Percentiles rank a stretch among this genome's conserved stretches.
Evolutionary conservation across 1,284 basidiomycete genomes (phyloP).

Genomic region (Moesziomyces sp.): DNA sequence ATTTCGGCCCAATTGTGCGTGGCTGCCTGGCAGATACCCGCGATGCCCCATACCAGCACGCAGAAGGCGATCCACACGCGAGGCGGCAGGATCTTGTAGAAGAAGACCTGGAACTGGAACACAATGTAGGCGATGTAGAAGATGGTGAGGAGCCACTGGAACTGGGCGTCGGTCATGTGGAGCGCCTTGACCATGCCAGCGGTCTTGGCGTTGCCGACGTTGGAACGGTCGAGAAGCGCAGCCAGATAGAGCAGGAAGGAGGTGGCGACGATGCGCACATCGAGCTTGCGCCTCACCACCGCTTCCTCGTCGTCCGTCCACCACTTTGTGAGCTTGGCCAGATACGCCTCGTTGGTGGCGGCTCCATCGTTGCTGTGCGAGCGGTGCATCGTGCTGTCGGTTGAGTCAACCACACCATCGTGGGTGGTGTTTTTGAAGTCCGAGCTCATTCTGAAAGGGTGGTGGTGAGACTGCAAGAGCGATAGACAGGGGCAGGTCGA

Average conservation of each 20-base stretch:
- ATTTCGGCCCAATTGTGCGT: constrained; percentile 52
- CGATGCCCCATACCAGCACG: constrained; percentile 57
- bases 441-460: constrained; percentile 3
- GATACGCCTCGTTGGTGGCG: constrained; percentile 6
- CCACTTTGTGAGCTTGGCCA: constrained; percentile 42
- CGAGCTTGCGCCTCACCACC: constrained; percentile 45
- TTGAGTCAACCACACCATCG: not conserved
- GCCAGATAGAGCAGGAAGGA: constrained; percentile 38
- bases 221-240: constrained; percentile 44
- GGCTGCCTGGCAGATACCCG: constrained; percentile 53
- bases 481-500: no score
- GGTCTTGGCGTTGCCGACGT: constrained; percentile 59
- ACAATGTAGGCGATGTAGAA: constrained; percentile 59
- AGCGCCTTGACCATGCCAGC: constrained; percentile 54
- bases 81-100: constrained; percentile 58
- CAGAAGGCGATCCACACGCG: constrained; percentile 51
- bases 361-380: not conserved
- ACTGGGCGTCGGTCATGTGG: constrained; percentile 48
- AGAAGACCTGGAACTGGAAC: constrained; percentile 56
- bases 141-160: constrained; percentile 60
- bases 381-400: no score
- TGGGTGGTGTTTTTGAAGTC: constrained; percentile 3
- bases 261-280: constrained; percentile 38
- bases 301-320: constrained; percentile 56
- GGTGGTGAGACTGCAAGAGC: no score